Evolutionary conservation across 208 protist species (phyloP).

Genomic region (Leptomonas seymouri): DNA sequence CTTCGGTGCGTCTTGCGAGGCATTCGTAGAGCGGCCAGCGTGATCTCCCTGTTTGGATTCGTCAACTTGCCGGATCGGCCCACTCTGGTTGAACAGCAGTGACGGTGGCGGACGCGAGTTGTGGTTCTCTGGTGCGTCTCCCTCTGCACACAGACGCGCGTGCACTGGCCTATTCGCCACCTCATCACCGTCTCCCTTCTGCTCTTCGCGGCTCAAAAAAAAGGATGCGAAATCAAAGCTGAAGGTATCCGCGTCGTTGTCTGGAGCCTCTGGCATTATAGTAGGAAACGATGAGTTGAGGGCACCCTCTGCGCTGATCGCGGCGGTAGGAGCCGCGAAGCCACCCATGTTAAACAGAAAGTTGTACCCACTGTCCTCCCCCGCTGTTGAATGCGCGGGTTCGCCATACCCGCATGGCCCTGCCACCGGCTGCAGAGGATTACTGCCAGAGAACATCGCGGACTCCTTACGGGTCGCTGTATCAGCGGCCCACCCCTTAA

Average conservation of each 20-base stretch:
- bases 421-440: no score
- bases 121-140: no score
- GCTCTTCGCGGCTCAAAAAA: slow-evolving; percentile 9
- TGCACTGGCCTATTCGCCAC: background rate
- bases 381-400: no score
- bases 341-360: slow-evolving; percentile 5
- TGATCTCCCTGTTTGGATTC: no score
- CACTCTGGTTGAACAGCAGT: no score
- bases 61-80: no score
- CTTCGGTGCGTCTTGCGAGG: no score
- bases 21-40: no score
- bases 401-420: no score
- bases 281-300: background rate
- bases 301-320: background rate
- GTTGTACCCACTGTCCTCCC: slow-evolving; percentile 2
- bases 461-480: background rate
- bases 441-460: background rate
- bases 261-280: background rate
- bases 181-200: background rate
- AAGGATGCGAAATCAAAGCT: slow-evolving; percentile 33
- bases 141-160: background rate
- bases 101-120: no score
- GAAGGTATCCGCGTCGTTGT: slow-evolving; percentile 1
- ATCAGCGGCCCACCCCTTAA: slow-evolving; percentile 3
- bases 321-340: no score